Evolutionary conservation across 2,329 filamentous ascomycete species (phyloP).

Genomic region (Colletotrichum tropicicola): DNA sequence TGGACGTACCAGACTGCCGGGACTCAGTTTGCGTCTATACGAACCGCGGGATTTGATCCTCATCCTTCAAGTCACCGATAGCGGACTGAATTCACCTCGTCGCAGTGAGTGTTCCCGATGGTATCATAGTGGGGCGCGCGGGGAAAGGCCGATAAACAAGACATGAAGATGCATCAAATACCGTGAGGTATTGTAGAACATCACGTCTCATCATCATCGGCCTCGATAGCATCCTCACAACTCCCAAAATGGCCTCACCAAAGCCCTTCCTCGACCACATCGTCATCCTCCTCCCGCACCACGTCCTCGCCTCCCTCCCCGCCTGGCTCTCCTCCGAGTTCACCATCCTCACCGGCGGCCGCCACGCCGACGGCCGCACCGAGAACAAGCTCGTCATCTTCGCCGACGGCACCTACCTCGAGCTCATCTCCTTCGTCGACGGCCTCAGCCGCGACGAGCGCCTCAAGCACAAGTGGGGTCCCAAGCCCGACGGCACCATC

Average conservation of each 20-base stretch:
- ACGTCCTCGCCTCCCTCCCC: conserved; percentile 56
- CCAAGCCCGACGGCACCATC: conserved; percentile 54
- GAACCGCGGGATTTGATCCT: not conserved
- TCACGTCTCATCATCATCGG: not conserved
- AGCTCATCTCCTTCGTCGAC: conserved; percentile 69
- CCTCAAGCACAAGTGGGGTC: conserved; percentile 66
- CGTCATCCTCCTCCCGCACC: conserved; percentile 67
- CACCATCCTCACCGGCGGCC: conserved; percentile 67
- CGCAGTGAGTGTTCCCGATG: conserved; percentile 19
- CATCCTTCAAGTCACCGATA: not conserved
- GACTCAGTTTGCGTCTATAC: not conserved
- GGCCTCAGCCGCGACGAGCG: conserved; percentile 44
- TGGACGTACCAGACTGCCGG: not conserved
- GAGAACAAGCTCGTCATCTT: conserved; percentile 72
- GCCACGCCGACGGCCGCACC: conserved; percentile 67
- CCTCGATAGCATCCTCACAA: not conserved
- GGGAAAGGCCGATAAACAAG: conserved; percentile 8
- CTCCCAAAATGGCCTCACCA: conserved; percentile 6
- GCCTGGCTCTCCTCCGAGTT: conserved; percentile 62
- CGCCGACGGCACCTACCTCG: conserved; percentile 71
- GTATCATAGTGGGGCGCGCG: conserved; percentile 30
- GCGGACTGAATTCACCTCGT: conserved; percentile 3
- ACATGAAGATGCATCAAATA: not conserved
- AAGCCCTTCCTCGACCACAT: conserved; percentile 66
- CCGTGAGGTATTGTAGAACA: not conserved